phyloP scores from a whole-genome alignment of 345 rosid species.

The Sapria himalayana region DNA sequence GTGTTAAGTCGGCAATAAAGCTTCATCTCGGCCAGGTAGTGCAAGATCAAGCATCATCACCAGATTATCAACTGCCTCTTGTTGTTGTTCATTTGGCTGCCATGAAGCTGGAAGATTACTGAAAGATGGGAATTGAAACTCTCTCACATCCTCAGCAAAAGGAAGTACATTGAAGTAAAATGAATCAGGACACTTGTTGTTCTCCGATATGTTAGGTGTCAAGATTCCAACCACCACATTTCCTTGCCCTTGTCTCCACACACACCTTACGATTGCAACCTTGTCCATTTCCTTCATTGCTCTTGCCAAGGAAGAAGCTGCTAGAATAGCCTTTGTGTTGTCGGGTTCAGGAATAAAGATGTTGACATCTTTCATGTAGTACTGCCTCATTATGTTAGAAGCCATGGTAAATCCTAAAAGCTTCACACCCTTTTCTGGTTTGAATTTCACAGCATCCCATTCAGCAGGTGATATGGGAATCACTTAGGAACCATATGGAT shows the following conservation, averaged over 20 bases:
- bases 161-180: constrained; percentile 79
- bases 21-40: constrained; percentile 45
- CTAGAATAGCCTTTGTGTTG: constrained; percentile 38
- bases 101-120: constrained; percentile 42
- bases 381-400: constrained; percentile 57
- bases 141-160: constrained; percentile 77
- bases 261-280: too few relatives aligned
- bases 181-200: constrained; percentile 88
- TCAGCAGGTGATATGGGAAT: constrained; percentile 64
- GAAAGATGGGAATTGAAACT: constrained; percentile 75
- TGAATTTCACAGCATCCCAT: constrained; percentile 59
- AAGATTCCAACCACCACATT: too few relatives aligned
- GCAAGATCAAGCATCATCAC: constrained; percentile 79
- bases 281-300: too few relatives aligned
- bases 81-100: constrained; percentile 66
- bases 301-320: too few relatives aligned
- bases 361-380: constrained; percentile 87
- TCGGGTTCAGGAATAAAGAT: constrained; percentile 70
- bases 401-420: constrained; percentile 72
- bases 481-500: constrained; percentile 87
- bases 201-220: too few relatives aligned
- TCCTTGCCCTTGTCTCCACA: too few relatives aligned
- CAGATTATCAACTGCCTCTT: constrained; percentile 56
- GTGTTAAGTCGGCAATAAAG: constrained; percentile 56
- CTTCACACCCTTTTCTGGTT: constrained; percentile 81